Base-by-base conservation (phyloP, 345 rosid genomes). In the Excoecaria agallocha region DNA sequence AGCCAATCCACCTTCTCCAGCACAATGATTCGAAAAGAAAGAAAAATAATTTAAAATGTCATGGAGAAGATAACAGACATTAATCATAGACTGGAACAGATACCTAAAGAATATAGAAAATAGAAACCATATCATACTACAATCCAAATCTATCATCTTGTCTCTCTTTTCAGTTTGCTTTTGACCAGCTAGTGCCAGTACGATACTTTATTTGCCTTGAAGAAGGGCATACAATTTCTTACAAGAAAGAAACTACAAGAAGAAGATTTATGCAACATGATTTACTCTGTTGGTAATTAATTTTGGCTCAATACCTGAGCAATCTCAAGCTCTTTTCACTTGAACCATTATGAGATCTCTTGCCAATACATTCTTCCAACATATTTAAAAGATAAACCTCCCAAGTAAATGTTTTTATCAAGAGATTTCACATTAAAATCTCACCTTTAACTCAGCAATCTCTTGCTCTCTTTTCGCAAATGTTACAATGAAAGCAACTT, bases 381-480 rank as follows among this genome's bases (percentile, higher is more conserved):
- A 22, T 35, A 16, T 46, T 30, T 0, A 35, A 30, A 37, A 48
- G 16, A 49, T 61, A 17, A 4, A 24, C 43, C 12, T 61, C 66
- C 58, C 35, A 30, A 24, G 6, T 57, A 58, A 58, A 45, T 58
- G 24, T 65, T 25, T 35, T 22, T 65, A 13, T 43, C 20, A 71
- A 13, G 45, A 68, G 43, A 49, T 61, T 2, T 12, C 20, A 6
- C 17, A 70, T 1, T 25, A 11, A 58, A 77, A 25, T 59, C 69
- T 50, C 70, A 90, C 97, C 93, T 93, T 93, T 74, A 95, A 76
- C 79, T 93, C 98, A 6, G 98, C 91, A 83, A 95, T 91, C 86
- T 93, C 97, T 74, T 93, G 98, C 82, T 95, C 98, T 59, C 94
- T 83, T 83, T 95, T 95, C 1, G 96, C 97, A 81, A 93, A 95